These are phyloP conservation scores for Apophysomyces trapeziformis DNA, from an alignment of 371 early-diverging fungal species.

Conservation along the genomic window DNA sequence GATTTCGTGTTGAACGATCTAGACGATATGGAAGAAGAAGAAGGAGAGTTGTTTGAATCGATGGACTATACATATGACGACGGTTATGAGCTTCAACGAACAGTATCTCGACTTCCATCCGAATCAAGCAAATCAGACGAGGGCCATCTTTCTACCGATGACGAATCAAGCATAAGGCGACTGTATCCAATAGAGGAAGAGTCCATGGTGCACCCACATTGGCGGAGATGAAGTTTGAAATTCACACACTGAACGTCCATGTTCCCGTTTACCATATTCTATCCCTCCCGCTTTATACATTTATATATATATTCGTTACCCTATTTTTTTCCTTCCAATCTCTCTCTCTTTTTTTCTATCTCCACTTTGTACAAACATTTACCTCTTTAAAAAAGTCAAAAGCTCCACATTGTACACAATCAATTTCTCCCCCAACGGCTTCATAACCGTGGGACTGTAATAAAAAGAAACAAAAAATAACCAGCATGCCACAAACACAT, in stretches of 20 bases:
- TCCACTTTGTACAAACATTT: too few species aligned
- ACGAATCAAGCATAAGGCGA: conserved; percentile 4
- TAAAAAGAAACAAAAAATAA: background rate
- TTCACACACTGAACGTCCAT: conserved; percentile 8
- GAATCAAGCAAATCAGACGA: background rate
- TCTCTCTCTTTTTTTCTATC: background rate
- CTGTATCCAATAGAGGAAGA: conserved; percentile 4
- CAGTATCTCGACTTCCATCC: background rate
- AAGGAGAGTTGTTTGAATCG: background rate
- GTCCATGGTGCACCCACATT: background rate
- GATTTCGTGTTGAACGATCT: conserved; percentile 3
- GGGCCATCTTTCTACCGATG: background rate
- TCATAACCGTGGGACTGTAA: conserved; percentile 10
- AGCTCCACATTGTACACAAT: background rate
- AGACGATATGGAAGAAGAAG: conserved; percentile 1
- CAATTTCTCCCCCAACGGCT: conserved; percentile 15
- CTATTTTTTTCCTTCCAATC: background rate
- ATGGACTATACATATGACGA: conserved; percentile 2
- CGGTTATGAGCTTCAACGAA: background rate
- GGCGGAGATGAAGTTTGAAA: conserved; percentile 10
- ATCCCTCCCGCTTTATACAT: background rate
- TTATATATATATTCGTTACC: background rate
- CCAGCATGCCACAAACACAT: conserved; percentile 6
- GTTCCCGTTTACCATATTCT: conserved; percentile 8
- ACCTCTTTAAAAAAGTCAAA: too few species aligned